These are phyloP conservation scores for Boletus sensibilis DNA, from an alignment of 768 basidiomycete species.

Conservation along the genomic window DNA sequence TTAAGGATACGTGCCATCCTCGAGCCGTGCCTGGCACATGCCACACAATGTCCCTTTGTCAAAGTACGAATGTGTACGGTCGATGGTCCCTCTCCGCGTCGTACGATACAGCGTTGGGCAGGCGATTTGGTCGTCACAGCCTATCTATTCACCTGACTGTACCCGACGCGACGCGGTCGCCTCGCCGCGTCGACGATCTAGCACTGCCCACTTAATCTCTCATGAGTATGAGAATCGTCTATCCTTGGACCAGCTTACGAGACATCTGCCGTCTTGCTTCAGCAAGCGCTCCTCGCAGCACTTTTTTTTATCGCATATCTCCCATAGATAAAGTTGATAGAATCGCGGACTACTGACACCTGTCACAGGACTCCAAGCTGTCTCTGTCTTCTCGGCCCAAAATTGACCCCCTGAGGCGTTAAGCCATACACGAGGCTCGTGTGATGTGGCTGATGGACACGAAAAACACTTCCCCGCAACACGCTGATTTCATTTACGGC, in stretches of 20 bases:
- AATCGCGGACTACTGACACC: slow-evolving; percentile 13
- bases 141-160: neutral
- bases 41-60: neutral
- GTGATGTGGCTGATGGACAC: neutral
- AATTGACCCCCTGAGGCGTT: slow-evolving; percentile 9
- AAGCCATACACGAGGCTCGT: slow-evolving; percentile 22
- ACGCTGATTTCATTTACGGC: slow-evolving; percentile 27
- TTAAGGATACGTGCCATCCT: neutral
- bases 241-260: slow-evolving; percentile 10
- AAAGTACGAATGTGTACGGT: neutral
- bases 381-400: slow-evolving; percentile 2
- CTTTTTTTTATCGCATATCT: slow-evolving; percentile 12
- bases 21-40: slow-evolving; percentile 16
- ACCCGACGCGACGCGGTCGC: neutral
- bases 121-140: neutral
- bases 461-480: slow-evolving; percentile 29
- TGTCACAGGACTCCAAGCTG: neutral
- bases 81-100: neutral
- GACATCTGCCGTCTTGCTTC: neutral
- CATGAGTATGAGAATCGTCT: slow-evolving; percentile 6
- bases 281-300: neutral
- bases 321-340: slow-evolving; percentile 19
- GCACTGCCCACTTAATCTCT: slow-evolving; percentile 3
- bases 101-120: neutral
- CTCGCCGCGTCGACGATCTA: slow-evolving; percentile 16